These are phyloP conservation scores for Heliamphora pulchella DNA, from an alignment of 179 eudicot species.

Conservation along the genomic window DNA sequence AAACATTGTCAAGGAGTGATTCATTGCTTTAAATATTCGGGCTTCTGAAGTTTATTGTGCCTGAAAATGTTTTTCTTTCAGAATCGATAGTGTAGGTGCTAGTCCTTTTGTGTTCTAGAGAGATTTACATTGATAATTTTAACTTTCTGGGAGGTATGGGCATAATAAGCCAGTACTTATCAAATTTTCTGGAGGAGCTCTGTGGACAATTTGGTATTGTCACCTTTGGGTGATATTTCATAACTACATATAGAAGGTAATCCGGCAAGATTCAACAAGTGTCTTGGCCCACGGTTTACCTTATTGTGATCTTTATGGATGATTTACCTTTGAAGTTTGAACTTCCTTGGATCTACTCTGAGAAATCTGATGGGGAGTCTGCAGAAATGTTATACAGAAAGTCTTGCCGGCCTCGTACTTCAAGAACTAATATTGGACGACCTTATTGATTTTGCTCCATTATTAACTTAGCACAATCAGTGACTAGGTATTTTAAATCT, in stretches of 20 bases:
- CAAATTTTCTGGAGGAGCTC: background rate
- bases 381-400: background rate
- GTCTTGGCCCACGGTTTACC: background rate
- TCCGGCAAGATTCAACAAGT: background rate
- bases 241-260: background rate
- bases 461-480: background rate
- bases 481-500: background rate
- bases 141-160: background rate
- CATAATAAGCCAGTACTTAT: background rate
- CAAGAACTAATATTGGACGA: background rate
- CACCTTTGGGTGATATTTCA: background rate
- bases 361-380: background rate
- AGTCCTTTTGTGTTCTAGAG: conserved; percentile 2
- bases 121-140: background rate
- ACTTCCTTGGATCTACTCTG: background rate
- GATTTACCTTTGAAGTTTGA: background rate
- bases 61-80: background rate
- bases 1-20: background rate
- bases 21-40: background rate
- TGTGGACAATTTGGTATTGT: background rate
- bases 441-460: background rate
- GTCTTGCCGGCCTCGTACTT: background rate
- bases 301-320: background rate
- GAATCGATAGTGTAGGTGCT: background rate
- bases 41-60: background rate